Base-by-base conservation (phyloP, 345 rosid genomes). In the Psidium friedrichsthalianum region DNA sequence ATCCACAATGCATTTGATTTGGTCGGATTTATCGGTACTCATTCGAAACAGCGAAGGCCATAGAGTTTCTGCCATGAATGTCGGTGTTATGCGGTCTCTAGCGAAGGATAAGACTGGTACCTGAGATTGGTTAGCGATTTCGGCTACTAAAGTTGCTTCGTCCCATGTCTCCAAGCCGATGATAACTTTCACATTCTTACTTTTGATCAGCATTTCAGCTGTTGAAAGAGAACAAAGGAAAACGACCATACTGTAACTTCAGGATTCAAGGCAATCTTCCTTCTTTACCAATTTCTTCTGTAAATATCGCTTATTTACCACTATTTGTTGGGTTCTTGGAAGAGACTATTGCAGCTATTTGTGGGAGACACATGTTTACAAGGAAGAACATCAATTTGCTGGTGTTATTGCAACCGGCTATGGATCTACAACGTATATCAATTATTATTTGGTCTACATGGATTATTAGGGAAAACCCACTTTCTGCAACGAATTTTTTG, bases 151-250 rank as follows among this genome's bases (percentile, higher is more conserved):
- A 64, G 86, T 83, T 74, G 94, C 89, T 84, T 86, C 93, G 74
- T 88, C 87, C 94, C 94, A 92, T 36, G 54, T 87, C 74, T 90
- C 90, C 91, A 89, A 57, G 61, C 95, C 93, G 7, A 92, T 51
- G 27, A 93, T 90, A 78, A 85, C 92, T 32, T 89, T 49, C 29
- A 89, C 91, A 47, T 83, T 29, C 40, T 87, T 87, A 64, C 89
- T 88, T 69, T 86, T 83, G 27, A 93, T 89, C 76, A 92, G 69
- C 27, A 58, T 85, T 84, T 88, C 54, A 83, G 93, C 92, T 89
- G 89, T 85, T 82, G 76, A n/a, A 56, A 20, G 7, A n/a, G 7
- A n/a, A 12, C 27, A 61, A 44, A 44, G 32, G n/a, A 22, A 55
- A 83, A 47, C 32, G 36, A 22, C 16, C 21, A 20, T 20, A 42